Percentiles rank a stretch among this genome's conserved stretches.
Conservation (phyloP, 148 eudicot genomes). For the Silene uniflora region DNA sequence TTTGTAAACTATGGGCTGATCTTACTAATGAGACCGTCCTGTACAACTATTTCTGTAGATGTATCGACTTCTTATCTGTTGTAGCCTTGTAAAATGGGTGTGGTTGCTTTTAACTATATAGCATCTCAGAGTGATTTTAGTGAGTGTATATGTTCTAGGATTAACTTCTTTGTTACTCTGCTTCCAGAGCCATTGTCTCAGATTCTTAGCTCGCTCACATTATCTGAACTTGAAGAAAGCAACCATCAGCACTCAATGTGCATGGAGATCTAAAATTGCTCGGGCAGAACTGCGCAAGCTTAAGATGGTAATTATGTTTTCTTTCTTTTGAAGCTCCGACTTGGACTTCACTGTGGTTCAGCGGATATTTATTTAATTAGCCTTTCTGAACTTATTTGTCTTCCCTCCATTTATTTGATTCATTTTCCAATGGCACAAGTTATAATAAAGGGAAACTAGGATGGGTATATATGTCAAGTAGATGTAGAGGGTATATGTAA, state of each 20-base stretch:
- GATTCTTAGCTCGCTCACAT: constrained; percentile 53
- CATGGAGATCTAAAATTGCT: constrained; percentile 94
- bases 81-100: background rate
- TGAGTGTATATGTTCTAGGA: background rate
- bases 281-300: constrained; percentile 74
- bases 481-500: too few species aligned
- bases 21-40: too few species aligned
- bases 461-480: too few species aligned
- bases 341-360: background rate
- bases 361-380: background rate
- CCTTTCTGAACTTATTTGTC: background rate
- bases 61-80: background rate
- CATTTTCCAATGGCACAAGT: too few species aligned
- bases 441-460: too few species aligned
- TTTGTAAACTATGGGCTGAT: too few species aligned
- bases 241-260: constrained; percentile 81
- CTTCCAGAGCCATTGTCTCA: constrained; percentile 84
- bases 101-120: background rate
- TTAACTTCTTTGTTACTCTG: background rate
- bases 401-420: too few species aligned
- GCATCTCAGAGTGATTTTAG: background rate
- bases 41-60: too few species aligned
- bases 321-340: background rate
- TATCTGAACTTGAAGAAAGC: constrained; percentile 74
- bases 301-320: constrained; percentile 55